Percentiles rank a stretch among this genome's conserved stretches.
Evolutionary conservation across 345 rosid genomes (phyloP).

Genomic region (Sonneratia caseolaris): DNA sequence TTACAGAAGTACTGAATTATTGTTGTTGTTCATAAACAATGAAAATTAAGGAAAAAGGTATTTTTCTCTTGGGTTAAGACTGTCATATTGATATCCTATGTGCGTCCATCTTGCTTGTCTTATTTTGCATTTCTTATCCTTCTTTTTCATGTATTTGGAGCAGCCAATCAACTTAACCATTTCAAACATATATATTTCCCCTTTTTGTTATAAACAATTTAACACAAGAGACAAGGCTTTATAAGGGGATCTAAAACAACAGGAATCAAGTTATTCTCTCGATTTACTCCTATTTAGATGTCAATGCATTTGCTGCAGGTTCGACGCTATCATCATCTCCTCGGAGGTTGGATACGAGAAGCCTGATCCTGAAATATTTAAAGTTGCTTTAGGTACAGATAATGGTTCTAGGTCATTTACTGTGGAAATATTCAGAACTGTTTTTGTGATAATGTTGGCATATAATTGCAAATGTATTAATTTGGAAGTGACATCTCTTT

Average conservation of each 20-base stretch:
- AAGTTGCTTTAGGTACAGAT: conserved; percentile 58
- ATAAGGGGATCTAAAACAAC: neutral
- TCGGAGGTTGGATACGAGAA: conserved; percentile 83
- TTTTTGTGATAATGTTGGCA: neutral
- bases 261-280: neutral
- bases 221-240: neutral
- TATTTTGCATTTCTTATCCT: neutral
- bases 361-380: conserved; percentile 63
- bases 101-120: neutral
- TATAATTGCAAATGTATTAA: neutral
- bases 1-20: neutral
- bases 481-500: neutral
- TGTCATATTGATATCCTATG: neutral
- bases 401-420: neutral
- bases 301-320: conserved; percentile 28
- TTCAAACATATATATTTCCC: neutral
- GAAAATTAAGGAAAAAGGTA: too few species aligned
- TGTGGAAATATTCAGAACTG: neutral
- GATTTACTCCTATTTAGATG: neutral
- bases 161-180: neutral
- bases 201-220: neutral
- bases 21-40: too few species aligned
- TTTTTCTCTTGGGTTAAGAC: neutral
- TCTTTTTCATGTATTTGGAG: neutral
- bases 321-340: conserved; percentile 71